These are phyloP conservation scores for Malus sylvestris DNA, from an alignment of 306 rosid genomes.

Conservation along the genomic window DNA sequence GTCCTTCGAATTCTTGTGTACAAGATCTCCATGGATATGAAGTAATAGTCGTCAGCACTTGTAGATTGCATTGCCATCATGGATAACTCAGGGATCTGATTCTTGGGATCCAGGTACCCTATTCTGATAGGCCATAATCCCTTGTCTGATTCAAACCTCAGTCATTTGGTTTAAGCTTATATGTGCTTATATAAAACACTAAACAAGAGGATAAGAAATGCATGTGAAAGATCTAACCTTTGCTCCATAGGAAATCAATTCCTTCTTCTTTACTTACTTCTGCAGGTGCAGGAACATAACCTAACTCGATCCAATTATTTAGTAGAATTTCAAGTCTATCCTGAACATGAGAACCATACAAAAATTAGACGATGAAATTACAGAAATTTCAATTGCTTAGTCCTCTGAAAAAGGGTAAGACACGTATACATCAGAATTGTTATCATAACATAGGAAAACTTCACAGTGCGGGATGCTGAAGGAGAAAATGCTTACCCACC, in stretches of 20 bases:
- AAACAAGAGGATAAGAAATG: slow-evolving; percentile 3
- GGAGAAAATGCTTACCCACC: slow-evolving; percentile 31
- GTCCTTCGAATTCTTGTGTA: slow-evolving; percentile 32
- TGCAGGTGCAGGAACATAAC: slow-evolving; percentile 74
- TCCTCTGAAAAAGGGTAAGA: not conserved
- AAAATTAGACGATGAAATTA: not conserved
- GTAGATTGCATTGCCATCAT: slow-evolving; percentile 51
- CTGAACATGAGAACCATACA: slow-evolving; percentile 32
- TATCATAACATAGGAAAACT: not conserved
- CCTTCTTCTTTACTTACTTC: slow-evolving; percentile 83
- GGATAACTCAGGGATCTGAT: slow-evolving; percentile 57
- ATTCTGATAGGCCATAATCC: slow-evolving; percentile 66
- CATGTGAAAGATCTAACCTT: slow-evolving; percentile 40
- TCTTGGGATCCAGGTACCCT: slow-evolving; percentile 59
- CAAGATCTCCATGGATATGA: slow-evolving; percentile 50
- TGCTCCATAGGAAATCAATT: slow-evolving; percentile 45
- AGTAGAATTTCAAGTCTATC: slow-evolving; percentile 88
- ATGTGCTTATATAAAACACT: not conserved
- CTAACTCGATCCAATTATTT: slow-evolving; percentile 66
- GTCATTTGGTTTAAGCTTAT: slow-evolving; percentile 15
- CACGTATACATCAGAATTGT: not conserved
- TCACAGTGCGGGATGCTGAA: not conserved
- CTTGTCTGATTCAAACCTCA: slow-evolving; percentile 42
- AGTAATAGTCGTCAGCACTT: slow-evolving; percentile 47
- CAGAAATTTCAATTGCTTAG: not conserved